Conservation (phyloP, 768 basidiomycete genomes). For the Auricularia auricula-judae region DNA sequence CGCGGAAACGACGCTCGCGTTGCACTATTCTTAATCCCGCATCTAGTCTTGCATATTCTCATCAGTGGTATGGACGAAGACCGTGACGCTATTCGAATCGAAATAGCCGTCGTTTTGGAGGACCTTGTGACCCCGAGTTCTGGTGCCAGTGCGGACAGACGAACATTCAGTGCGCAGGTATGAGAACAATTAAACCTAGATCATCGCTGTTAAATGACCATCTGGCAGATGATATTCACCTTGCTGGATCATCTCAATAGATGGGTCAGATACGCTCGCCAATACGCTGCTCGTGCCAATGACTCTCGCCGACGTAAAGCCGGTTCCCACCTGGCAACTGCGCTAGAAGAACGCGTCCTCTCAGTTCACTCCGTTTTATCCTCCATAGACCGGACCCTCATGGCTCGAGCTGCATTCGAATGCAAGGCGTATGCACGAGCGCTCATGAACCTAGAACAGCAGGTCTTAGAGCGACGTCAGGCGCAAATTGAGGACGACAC, state of each 20-base stretch:
- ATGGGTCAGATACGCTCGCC: conserved; percentile 71
- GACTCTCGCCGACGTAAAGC: conserved; percentile 33
- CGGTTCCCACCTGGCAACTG: conserved; percentile 20
- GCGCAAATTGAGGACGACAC: conserved; percentile 32
- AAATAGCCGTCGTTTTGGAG: conserved; percentile 70
- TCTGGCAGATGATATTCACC: conserved; percentile 72
- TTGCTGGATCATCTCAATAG: conserved; percentile 90
- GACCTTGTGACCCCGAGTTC: conserved; percentile 70
- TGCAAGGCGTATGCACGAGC: conserved; percentile 92
- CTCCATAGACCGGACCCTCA: conserved; percentile 75
- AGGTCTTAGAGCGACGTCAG: conserved; percentile 35
- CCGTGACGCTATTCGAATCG: conserved; percentile 52
- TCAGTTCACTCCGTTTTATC: conserved; percentile 73
- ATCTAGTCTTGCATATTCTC: conserved; percentile 78
- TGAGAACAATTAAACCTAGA: neutral
- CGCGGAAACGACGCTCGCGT: conserved; percentile 87
- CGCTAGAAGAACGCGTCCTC: conserved; percentile 49
- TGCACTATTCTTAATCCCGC: conserved; percentile 84
- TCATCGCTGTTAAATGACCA: neutral
- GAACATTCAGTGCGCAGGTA: conserved; percentile 90
- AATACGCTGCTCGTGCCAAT: conserved; percentile 47
- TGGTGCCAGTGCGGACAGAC: conserved; percentile 59
- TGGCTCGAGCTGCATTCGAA: conserved; percentile 88
- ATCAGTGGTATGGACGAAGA: conserved; percentile 60
- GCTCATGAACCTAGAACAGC: conserved; percentile 89